A percentile compares a stretch with the other conserved stretches of the same genome.
Evolutionary conservation across 2,329 filamentous ascomycete genomes (phyloP).

Genomic region (Ceratocystis papillata): DNA sequence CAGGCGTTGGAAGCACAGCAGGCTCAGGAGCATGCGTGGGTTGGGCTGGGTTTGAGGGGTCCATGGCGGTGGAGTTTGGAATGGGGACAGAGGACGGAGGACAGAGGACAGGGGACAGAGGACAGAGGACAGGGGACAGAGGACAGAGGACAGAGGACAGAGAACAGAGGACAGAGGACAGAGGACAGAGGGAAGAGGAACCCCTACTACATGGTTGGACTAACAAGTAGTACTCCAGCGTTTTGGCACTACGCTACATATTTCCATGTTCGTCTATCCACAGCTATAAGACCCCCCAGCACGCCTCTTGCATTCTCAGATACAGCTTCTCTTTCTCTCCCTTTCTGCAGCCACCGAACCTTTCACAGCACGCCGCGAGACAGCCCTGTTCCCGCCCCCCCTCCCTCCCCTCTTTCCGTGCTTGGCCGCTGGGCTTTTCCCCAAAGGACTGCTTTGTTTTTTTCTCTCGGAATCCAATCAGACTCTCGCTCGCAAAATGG

Average conservation of each 20-base stretch:
- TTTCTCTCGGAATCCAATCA: slow-evolving; percentile 17
- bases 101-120: no score
- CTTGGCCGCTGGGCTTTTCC: slow-evolving; percentile 7
- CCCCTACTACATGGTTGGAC: not conserved
- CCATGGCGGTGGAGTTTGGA: no score
- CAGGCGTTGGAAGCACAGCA: no score
- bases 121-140: no score
- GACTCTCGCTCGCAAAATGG: slow-evolving; percentile 16
- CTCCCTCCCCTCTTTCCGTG: slow-evolving; percentile 3
- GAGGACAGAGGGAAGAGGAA: no score
- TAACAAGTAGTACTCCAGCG: not conserved
- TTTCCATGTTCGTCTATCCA: not conserved
- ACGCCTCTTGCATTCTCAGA: not conserved
- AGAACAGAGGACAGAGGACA: no score
- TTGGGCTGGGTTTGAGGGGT: no score
- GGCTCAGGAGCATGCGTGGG: no score
- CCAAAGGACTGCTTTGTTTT: slow-evolving; percentile 14
- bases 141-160: no score
- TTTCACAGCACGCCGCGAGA: slow-evolving; percentile 11
- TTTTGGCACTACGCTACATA: not conserved
- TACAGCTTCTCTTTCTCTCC: not conserved
- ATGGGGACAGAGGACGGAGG: no score
- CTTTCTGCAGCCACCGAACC: slow-evolving; percentile 10
- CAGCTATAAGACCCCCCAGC: not conserved
- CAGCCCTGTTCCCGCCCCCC: slow-evolving; percentile 7